Base-by-base conservation (phyloP, 2,329 filamentous ascomycete species). In the Fusarium foetens region DNA sequence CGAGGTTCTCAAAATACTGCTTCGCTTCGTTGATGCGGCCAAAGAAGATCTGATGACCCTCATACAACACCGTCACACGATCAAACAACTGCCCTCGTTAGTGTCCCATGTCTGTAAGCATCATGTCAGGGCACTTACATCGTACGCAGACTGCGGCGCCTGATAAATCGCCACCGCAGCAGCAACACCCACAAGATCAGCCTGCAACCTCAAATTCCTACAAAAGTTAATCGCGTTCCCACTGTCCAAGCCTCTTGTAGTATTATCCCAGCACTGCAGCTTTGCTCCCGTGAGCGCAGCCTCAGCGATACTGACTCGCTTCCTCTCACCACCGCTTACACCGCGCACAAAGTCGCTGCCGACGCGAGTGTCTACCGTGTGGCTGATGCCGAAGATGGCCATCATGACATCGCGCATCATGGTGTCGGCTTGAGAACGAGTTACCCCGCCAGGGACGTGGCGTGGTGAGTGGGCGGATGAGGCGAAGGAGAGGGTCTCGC, bases 301-400 rank as follows among this genome's bases (percentile, higher is more conserved):
- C 79, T 95, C 93, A 0, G 92, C 92, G 71, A 95, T 94, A 36
- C 90, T 91, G 12, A 94, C 92, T 74, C 93, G 90, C 80, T 94
- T 94, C 14, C 93, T 84, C 81, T 95, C 93, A 55, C 93, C 93
- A 71, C 93, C 93, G 52, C 90, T 93, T 0, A 95, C 91, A 77
- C 93, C 93, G 42, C 92, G 88, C 9, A 92, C 86, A 71, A 82
- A 86, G 68, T 92, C 89, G 72, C 94, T 89, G 21, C 93, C 93
- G 5, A 95, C 92, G 1, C 89, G 84, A 0, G 93, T 95, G 72
- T 93, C 87, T 72, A 88, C 89, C 0, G 92, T 94, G 75, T 94
- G 92, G 11, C 84, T 86, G 63, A 95, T 94, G 5, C 92, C 92
- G 68, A 95, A 94, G 81, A 94, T 93, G 74, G 90, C 91, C 79